Conservation (phyloP, 345 rosid genomes). For the Melaleuca alternifolia region DNA sequence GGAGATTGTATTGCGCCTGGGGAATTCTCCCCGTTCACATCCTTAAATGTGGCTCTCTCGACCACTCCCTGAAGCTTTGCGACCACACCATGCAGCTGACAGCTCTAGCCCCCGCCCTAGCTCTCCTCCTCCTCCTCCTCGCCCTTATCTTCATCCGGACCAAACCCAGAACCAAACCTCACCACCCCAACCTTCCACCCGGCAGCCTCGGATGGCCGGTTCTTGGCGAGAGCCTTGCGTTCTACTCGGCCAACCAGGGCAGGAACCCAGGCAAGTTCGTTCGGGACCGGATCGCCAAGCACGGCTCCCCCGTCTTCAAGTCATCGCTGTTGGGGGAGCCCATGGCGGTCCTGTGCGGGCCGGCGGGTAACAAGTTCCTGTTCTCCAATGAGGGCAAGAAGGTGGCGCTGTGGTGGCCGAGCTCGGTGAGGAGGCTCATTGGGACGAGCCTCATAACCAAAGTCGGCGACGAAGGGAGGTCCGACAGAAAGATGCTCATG, state of each 20-base stretch:
- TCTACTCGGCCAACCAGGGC: not conserved
- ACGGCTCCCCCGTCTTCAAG: slow-evolving; percentile 2
- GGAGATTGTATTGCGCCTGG: too few relatives aligned
- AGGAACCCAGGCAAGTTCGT: not conserved
- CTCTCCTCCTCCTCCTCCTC: not conserved
- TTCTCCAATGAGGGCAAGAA: slow-evolving; percentile 10
- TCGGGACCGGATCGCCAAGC: not conserved
- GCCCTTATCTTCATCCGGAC: not conserved
- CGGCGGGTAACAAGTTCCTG: slow-evolving; percentile 4
- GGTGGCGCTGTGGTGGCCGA: slow-evolving; percentile 14
- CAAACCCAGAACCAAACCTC: not conserved
- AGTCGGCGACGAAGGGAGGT: slow-evolving; percentile 15
- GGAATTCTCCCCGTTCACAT: not conserved
- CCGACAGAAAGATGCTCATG: slow-evolving; percentile 4
- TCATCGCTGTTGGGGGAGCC: slow-evolving; percentile 5
- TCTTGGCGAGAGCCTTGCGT: slow-evolving; percentile 1
- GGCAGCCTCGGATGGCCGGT: slow-evolving; percentile 11
- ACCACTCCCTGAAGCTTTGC: not conserved
- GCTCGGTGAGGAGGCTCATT: not conserved
- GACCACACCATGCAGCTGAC: not conserved
- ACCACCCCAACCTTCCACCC: not conserved
- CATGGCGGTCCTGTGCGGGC: slow-evolving; percentile 5
- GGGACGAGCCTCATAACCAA: slow-evolving; percentile 1
- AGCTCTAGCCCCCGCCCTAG: not conserved
- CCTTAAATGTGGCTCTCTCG: not conserved